Conservation (phyloP, 73 alveolate genomes). For the Stentor coeruleus region DNA sequence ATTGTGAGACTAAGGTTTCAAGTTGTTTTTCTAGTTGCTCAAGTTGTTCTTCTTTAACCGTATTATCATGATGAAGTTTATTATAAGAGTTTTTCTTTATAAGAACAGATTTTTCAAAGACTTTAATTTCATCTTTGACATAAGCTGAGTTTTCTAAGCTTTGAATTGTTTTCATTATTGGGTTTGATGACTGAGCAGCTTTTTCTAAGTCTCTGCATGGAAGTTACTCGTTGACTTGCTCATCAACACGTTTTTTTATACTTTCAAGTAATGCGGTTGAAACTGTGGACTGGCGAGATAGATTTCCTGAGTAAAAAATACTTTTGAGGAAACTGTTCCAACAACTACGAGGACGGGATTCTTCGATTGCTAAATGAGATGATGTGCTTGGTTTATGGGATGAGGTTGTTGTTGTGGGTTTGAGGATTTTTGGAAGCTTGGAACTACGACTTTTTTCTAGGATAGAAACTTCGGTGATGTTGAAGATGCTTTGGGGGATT, state of each 20-base stretch:
- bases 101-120: background rate
- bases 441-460: background rate
- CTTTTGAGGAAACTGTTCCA: background rate
- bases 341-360: background rate
- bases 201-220: background rate
- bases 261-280: background rate
- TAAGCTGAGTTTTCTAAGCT: background rate
- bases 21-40: slow-evolving; percentile 4
- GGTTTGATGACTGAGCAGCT: background rate
- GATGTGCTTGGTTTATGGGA: background rate
- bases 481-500: background rate
- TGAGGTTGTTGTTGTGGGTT: background rate
- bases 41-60: background rate
- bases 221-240: slow-evolving; percentile 2
- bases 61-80: background rate
- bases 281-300: background rate
- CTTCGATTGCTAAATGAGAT: background rate
- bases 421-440: background rate
- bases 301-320: background rate
- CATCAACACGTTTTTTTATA: background rate
- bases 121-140: slow-evolving; percentile 1
- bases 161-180: background rate
- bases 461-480: background rate
- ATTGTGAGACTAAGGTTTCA: background rate
- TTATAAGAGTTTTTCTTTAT: background rate